Conservation (phyloP, 1,284 basidiomycete species). For the Ceratobasidium sp. region DNA sequence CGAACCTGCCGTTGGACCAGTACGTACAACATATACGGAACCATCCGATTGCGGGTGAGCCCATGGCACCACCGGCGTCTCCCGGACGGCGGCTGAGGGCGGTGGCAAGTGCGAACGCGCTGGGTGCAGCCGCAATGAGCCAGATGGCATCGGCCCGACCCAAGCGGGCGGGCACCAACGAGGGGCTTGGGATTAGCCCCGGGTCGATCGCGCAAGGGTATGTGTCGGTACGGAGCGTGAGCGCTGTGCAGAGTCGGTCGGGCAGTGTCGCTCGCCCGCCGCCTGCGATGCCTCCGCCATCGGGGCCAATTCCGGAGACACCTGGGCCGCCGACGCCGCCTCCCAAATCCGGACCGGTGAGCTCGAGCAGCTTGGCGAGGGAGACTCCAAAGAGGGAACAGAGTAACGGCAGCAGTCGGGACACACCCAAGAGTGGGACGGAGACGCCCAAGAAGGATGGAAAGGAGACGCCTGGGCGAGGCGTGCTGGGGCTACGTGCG, state of each 20-base stretch:
- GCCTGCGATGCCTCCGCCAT: slow-evolving; percentile 19
- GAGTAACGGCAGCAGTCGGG: slow-evolving; percentile 7
- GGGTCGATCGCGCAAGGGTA: neutral
- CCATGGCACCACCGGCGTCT: slow-evolving; percentile 28
- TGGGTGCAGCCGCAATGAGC: slow-evolving; percentile 12
- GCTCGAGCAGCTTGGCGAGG: neutral
- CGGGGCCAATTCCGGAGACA: neutral
- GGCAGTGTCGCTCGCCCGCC: slow-evolving; percentile 3
- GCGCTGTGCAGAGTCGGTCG: slow-evolving; percentile 2
- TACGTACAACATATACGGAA: slow-evolving; percentile 11
- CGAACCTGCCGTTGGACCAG: neutral
- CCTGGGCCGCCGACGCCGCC: slow-evolving; percentile 13
- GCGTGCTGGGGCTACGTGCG: slow-evolving; percentile 14
- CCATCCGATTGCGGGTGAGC: slow-evolving; percentile 34
- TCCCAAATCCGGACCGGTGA: neutral
- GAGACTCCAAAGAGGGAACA: slow-evolving; percentile 20
- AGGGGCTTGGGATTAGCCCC: slow-evolving; percentile 25
- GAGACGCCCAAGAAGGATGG: slow-evolving; percentile 34
- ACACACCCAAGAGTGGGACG: slow-evolving; percentile 21
- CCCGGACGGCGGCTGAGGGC: slow-evolving; percentile 25
- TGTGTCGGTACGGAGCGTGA: neutral
- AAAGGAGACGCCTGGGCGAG: slow-evolving; percentile 18
- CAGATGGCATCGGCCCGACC: slow-evolving; percentile 8
- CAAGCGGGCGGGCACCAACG: slow-evolving; percentile 32
- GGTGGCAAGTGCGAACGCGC: slow-evolving; percentile 28